Percentiles rank a stretch among this genome's conserved stretches.
phyloP scores from a whole-genome alignment of 1,284 basidiomycete species.

The Marasmius oreades region DNA sequence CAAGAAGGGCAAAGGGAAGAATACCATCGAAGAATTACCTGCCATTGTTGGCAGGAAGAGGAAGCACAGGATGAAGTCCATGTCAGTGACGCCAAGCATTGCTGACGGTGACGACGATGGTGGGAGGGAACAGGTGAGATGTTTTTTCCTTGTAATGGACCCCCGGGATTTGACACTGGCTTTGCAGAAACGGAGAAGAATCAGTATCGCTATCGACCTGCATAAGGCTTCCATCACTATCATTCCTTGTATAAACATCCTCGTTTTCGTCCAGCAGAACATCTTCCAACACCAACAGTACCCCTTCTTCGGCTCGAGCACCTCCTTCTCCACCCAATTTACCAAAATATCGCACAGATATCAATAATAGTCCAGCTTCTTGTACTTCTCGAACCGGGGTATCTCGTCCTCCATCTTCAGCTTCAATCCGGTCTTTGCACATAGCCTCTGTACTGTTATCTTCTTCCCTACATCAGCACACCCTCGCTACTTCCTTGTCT shows the following conservation, averaged over 20 bases:
- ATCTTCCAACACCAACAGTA: neutral
- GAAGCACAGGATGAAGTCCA: constrained; percentile 70
- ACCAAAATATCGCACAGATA: neutral
- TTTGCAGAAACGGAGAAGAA: constrained; percentile 75
- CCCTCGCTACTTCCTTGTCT: neutral
- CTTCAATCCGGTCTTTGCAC: constrained; percentile 14
- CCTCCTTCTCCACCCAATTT: constrained; percentile 10
- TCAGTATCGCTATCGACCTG: constrained; percentile 16
- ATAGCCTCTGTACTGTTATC: constrained; percentile 10
- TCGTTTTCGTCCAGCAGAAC: neutral
- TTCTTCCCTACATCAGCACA: neutral
- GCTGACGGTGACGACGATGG: constrained; percentile 69
- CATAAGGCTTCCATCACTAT: constrained; percentile 13
- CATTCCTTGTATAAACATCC: constrained; percentile 8
- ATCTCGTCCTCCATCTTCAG: constrained; percentile 8
- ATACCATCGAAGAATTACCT: constrained; percentile 41
- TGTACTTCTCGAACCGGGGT: constrained; percentile 8
- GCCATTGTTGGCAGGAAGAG: constrained; percentile 45
- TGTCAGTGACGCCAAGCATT: constrained; percentile 73
- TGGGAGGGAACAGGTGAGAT: constrained; percentile 59
- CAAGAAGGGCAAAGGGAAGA: constrained; percentile 59
- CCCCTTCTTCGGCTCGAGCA: constrained; percentile 1
- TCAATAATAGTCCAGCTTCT: constrained; percentile 3
- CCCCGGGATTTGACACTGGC: neutral
- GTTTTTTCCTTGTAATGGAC: constrained; percentile 3